phyloP scores from a whole-genome alignment of 177 flowering plant species.

The Vitis hybrid region DNA sequence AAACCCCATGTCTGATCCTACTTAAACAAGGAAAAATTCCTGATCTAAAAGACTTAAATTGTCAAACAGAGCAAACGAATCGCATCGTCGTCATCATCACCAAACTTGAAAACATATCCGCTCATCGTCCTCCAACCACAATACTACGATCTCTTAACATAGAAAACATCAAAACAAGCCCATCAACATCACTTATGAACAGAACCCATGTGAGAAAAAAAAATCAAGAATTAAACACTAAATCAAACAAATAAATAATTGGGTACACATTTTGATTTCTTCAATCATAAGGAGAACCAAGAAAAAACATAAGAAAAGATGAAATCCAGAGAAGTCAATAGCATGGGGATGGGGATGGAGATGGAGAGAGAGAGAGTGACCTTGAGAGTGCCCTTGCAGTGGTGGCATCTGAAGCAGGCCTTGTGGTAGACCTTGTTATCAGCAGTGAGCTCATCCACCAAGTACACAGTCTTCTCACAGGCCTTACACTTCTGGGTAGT shows the following conservation, averaged over 20 bases:
- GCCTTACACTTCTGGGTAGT: constrained; percentile 87
- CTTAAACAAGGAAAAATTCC: not conserved
- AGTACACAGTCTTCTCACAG: constrained; percentile 86
- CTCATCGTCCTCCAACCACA: too few relatives aligned
- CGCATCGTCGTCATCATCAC: not conserved
- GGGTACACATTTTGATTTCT: not conserved
- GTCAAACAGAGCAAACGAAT: not conserved
- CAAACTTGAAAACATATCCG: too few relatives aligned
- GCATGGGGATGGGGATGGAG: not conserved
- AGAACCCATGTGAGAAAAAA: not conserved
- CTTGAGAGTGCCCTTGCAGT: constrained; percentile 92
- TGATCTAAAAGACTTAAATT: not conserved
- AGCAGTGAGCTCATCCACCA: constrained; percentile 76
- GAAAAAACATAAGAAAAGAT: not conserved
- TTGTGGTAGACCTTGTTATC: constrained; percentile 76
- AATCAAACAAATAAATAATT: not conserved
- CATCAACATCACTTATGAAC: not conserved
- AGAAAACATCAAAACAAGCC: not conserved
- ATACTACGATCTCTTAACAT: not conserved
- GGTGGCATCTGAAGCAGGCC: constrained; percentile 87
- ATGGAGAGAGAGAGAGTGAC: constrained; percentile 24
- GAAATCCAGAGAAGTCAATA: not conserved
- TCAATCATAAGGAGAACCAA: not conserved
- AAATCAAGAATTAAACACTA: not conserved
- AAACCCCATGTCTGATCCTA: not conserved